Base-by-base conservation (phyloP, 768 basidiomycete genomes). In the Xanthoconium purpureum region DNA sequence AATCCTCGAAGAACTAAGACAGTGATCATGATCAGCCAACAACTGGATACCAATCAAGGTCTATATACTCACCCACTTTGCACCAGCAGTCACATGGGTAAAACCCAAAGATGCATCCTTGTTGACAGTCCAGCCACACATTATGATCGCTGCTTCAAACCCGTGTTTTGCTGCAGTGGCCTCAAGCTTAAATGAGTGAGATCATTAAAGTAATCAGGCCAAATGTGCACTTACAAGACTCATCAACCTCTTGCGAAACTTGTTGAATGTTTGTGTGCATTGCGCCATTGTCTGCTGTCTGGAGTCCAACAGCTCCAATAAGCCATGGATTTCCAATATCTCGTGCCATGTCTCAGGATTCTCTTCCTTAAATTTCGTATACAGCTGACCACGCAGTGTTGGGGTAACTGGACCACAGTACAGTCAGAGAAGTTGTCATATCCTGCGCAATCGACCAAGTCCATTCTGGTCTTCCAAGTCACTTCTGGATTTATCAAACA, bases 351-450 rank as follows among this genome's bases (percentile, higher is more conserved):
- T 46, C 1, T 54, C 43, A 3, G 10, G 5, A 32, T 57, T 57
- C 13, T 57, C 56, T 42, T 57, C 46, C 12, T 57, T 57, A 38
- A 57, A 57, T 14, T 52, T 57, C 12, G 10, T 15, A 18, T 57
- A 57, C 0, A 57, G 47, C 13, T 45, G 17, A 3, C 35, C 17
- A 43, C 29, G 29, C 6, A 49, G 13, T 4, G 3, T 18, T 1
- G 47, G 29, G n/a, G 20, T 18, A 42, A 59, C 55, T 43, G 24
- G 24, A 24, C 24, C 24, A 24, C 24, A 24, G 24, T 24, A 24
- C 24, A 24, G 24, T 24, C 24, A 36, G 28, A 30, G 17, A 28
- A 29, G 29, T 3, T n/a, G n/a, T n/a, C n/a, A n/a, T n/a, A n/a
- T n/a, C n/a, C n/a, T n/a, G n/a, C n/a, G n/a, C n/a, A n/a, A n/a